Conservation (phyloP, 225 moss, liverwort and hornwort species). For the Marchantia polymorpha region DNA sequence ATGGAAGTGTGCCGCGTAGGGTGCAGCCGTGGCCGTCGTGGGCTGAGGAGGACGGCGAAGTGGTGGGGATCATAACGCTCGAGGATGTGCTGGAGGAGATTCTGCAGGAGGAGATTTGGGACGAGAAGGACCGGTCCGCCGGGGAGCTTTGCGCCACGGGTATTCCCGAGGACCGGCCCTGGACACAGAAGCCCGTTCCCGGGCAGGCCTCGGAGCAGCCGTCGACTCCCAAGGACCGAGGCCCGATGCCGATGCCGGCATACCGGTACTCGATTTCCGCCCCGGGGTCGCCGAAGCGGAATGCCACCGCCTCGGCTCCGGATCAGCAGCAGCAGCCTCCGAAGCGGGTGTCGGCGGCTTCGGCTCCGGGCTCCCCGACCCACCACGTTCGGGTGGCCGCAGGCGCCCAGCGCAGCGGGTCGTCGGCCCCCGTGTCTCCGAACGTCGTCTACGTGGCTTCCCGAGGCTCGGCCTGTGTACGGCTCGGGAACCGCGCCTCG, state of each 20-base stretch:
- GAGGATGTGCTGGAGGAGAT: constrained; percentile 88
- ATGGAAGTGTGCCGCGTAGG: neutral
- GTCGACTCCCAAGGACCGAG: neutral
- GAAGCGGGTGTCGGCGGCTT: neutral
- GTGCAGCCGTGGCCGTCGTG: constrained; percentile 11
- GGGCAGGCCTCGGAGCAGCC: neutral
- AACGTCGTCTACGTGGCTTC: neutral
- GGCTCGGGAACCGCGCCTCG: constrained; percentile 8
- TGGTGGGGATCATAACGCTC: constrained; percentile 86
- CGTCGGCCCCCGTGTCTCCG: neutral
- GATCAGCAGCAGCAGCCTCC: neutral
- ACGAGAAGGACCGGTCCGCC: constrained; percentile 4
- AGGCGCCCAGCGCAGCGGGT: neutral
- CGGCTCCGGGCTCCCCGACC: constrained; percentile 14
- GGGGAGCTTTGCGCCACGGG: neutral
- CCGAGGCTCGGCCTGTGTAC: constrained; percentile 2
- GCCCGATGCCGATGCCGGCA: neutral
- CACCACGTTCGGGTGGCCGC: neutral
- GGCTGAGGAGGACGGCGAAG: constrained; percentile 48
- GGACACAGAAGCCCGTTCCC: neutral
- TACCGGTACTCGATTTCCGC: neutral
- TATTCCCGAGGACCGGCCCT: neutral
- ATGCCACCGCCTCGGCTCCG: neutral
- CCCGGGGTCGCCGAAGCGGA: neutral
- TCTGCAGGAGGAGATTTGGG: constrained; percentile 46